Base-by-base conservation (phyloP, 1,139 yeast species). In the Blastobotrys indianensis region DNA sequence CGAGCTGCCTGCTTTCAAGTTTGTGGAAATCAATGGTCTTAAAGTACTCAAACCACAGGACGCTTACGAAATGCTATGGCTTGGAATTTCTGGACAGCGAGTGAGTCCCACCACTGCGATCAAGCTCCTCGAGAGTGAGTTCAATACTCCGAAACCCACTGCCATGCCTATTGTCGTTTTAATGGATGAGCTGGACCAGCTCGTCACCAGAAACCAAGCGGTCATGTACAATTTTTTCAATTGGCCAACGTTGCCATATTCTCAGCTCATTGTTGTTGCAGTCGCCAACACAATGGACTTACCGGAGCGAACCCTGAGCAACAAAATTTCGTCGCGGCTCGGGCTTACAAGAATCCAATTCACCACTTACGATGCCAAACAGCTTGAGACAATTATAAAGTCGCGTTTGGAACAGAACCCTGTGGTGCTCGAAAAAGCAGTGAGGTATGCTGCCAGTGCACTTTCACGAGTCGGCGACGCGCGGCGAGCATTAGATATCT, bases 381-480 rank as follows among this genome's bases (percentile, higher is more conserved):
- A 92, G 62, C 70, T 94, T 53, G 80, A 82, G 32, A 76, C 73
- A 20, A 90, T 92, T 54, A 86, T 92, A 39, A 74, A 75, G 47
- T 80, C 82, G 50, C 70, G 97, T 50, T 70, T 92, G 41, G 80
- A 78, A 35, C 71, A 74, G 54, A 63, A 83, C 31, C 65, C 66
- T 1, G 51, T 62, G 5, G 61, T 90, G 44, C 78, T 79, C 32
- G 69, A 73, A 20, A 95, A 85, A 61, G 97, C 98, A 0, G 77
- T 90, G 50, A 92, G 83, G 50, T 88, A 85, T 70, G 97, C 97
- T 0, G 80, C 97, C 1, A 76, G 97, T 64, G 88, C 88, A 64
- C 94, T 92, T 37, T 96, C 97, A 6, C 82, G 94, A 67, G 97
- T 92, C 3, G 98, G 99, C 48, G 99, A 92, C 69, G 98, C 97